A percentile compares a stretch with the other conserved stretches of the same genome.
Evolutionary conservation across 495 filamentous ascomycete genomes (phyloP).

Genomic region (Recurvomyces mirabilis): DNA sequence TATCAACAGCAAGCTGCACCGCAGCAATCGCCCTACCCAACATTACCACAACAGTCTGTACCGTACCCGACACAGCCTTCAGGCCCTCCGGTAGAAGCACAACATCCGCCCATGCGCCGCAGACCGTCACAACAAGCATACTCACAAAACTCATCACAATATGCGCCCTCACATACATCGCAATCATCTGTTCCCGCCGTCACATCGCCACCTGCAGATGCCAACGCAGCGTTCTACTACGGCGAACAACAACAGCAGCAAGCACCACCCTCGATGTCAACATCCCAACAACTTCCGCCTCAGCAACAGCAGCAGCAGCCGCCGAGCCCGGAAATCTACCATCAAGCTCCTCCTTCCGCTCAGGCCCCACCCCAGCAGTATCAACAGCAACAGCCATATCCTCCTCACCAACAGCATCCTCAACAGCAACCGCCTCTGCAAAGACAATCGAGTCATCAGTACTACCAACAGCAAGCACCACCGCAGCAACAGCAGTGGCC

Average conservation of each 20-base stretch:
- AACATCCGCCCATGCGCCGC: conserved; percentile 7
- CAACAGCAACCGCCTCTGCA: neutral
- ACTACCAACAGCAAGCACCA: conserved; percentile 26
- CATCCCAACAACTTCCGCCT: conserved; percentile 18
- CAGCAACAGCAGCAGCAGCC: conserved; percentile 15
- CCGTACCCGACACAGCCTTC: conserved; percentile 17
- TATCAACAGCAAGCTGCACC: conserved; percentile 8
- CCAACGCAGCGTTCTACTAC: conserved; percentile 27
- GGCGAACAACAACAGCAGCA: conserved; percentile 13
- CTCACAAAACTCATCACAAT: conserved; percentile 17
- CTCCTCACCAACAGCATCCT: conserved; percentile 20
- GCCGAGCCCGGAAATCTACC: no score
- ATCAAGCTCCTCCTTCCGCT: neutral
- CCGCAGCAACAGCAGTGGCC: conserved; percentile 27
- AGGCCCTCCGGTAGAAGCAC: conserved; percentile 13
- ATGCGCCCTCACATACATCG: conserved; percentile 24
- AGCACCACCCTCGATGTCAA: conserved; percentile 22
- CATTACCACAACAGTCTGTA: conserved; percentile 20
- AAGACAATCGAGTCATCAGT: conserved; percentile 8
- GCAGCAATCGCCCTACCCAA: conserved; percentile 15
- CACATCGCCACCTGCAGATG: conserved; percentile 15
- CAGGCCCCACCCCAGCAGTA: neutral
- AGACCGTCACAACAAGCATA: conserved; percentile 6
- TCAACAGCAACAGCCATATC: conserved; percentile 21
- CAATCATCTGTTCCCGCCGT: conserved; percentile 13